Evolutionary conservation across 2,329 filamentous ascomycete species (phyloP).

Genomic region (Aspergillus aculeatinus): DNA sequence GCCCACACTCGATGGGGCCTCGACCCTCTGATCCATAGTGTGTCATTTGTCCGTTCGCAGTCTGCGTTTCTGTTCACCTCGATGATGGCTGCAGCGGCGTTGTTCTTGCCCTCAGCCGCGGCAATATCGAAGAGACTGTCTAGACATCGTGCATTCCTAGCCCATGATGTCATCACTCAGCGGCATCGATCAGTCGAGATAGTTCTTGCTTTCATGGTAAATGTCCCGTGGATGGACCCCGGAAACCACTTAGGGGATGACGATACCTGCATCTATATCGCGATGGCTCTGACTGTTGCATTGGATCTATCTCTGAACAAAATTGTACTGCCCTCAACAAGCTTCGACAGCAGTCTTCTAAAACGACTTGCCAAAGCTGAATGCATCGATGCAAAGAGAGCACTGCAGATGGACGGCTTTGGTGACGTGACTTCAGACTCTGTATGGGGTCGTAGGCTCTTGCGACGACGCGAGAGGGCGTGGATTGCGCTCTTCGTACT

Average conservation of each 20-base stretch:
- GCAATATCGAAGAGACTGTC: conserved; percentile 66
- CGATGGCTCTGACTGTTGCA: conserved; percentile 67
- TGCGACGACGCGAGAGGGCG: conserved; percentile 65
- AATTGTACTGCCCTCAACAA: conserved; percentile 58
- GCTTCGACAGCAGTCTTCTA: conserved; percentile 47
- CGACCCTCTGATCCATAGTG: conserved; percentile 65
- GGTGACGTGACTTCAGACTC: conserved; percentile 61
- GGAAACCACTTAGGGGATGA: conserved; percentile 54
- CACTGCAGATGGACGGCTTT: conserved; percentile 68
- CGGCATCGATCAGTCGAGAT: conserved; percentile 71
- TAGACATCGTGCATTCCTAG: conserved; percentile 63
- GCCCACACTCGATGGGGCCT: conserved; percentile 74
- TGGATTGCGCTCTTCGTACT: conserved; percentile 73
- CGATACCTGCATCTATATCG: conserved; percentile 69
- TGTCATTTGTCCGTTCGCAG: conserved; percentile 63
- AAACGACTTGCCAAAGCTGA: conserved; percentile 61
- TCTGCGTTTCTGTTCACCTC: conserved; percentile 73
- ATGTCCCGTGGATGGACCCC: conserved; percentile 70
- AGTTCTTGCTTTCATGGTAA: conserved; percentile 72
- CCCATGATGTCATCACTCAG: conserved; percentile 60
- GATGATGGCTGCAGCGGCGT: conserved; percentile 65
- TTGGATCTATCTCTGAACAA: conserved; percentile 70
- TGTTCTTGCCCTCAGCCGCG: conserved; percentile 64
- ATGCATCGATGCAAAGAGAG: conserved; percentile 65
- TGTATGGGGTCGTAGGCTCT: conserved; percentile 59